Evolutionary conservation across 1,139 yeast genomes (phyloP), one percentile per base, ranked within the genome.

Genomic region (Pichia sp.): DNA sequence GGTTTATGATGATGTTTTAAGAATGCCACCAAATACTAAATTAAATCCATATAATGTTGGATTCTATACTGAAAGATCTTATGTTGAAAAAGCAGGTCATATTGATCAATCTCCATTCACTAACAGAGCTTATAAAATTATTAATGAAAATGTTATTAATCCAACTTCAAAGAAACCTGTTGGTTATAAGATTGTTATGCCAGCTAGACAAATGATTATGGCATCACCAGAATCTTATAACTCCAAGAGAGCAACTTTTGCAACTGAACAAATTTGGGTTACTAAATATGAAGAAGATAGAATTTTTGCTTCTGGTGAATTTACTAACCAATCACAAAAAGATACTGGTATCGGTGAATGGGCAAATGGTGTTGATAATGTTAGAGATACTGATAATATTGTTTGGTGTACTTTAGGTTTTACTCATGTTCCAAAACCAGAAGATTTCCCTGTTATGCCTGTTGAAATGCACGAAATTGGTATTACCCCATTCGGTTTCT

Each of bases 361-460:
- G 77, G 78, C 78, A 38, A 51, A 54, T 51, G 80, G 87, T 52
- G 66, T 67, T 42, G 94, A 84, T 48, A 59, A 67, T 31, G 91
- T 86, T 37, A 81, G 94, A 71, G 76, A 86, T 62, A 82, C 81
- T 18, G 93, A 86, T 55, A 63, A 80, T 50, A 93, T 86, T 43
- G 79, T 86, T 43, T 86, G 94, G 94, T 87, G 88, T 54, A 84
- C 95, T 37, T 64, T 86, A 61, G 93, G 89, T 24, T 75, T 86
- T 67, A 86, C 95, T 21, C 95, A 86, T 61, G 77, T 85, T 57
- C 94, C 94, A 53, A 76, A 89, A 57, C 82, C 82, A 27, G 95
- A 86, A 67, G 95, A 86, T 64, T 86, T 84, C 83, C 95, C 95
- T 41, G 93, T 86, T 48, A 86, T 86, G 95, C 93, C 95, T 33